A percentile compares a stretch with the other conserved stretches of the same genome.
phyloP scores from a whole-genome alignment of 2,329 filamentous ascomycete genomes.

The Stagonosporopsis cucurbitacearum region DNA sequence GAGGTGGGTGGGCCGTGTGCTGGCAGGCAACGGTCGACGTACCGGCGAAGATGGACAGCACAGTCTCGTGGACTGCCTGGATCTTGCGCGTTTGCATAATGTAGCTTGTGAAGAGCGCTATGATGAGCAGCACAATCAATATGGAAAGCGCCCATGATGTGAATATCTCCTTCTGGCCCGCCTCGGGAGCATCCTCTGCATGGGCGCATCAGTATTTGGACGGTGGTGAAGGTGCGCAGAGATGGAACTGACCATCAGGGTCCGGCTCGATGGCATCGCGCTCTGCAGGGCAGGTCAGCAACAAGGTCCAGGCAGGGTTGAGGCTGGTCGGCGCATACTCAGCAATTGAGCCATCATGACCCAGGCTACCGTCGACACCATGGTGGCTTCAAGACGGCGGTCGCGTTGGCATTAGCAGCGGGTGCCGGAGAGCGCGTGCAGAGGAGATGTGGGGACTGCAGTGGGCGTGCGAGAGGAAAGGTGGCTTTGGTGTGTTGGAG shows the following conservation, averaged over 20 bases:
- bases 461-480: conserved; percentile 2
- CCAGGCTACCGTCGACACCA: conserved; percentile 49
- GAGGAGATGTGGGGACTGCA: conserved; percentile 13
- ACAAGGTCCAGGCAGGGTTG: neutral
- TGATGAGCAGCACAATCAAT: conserved; percentile 89
- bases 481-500: conserved; percentile 19
- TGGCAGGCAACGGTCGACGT: conserved; percentile 28
- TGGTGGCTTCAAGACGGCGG: conserved; percentile 37
- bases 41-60: conserved; percentile 98
- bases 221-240: conserved; percentile 16
- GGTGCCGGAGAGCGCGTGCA: conserved; percentile 14
- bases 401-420: conserved; percentile 37
- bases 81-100: conserved; percentile 96
- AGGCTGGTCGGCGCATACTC: conserved; percentile 41
- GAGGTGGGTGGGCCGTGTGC: conserved; percentile 23
- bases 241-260: conserved; percentile 50
- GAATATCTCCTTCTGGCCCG: conserved; percentile 90
- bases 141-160: conserved; percentile 98
- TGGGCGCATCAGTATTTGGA: conserved; percentile 45
- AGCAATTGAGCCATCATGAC: conserved; percentile 46
- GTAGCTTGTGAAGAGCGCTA: conserved; percentile 96
- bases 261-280: conserved; percentile 57
- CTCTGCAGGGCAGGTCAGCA: conserved; percentile 42
- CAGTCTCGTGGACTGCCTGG: conserved; percentile 96
- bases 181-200: conserved; percentile 70